Base-by-base conservation (phyloP, 2,329 filamentous ascomycete genomes). In the Fusarium sp. region DNA sequence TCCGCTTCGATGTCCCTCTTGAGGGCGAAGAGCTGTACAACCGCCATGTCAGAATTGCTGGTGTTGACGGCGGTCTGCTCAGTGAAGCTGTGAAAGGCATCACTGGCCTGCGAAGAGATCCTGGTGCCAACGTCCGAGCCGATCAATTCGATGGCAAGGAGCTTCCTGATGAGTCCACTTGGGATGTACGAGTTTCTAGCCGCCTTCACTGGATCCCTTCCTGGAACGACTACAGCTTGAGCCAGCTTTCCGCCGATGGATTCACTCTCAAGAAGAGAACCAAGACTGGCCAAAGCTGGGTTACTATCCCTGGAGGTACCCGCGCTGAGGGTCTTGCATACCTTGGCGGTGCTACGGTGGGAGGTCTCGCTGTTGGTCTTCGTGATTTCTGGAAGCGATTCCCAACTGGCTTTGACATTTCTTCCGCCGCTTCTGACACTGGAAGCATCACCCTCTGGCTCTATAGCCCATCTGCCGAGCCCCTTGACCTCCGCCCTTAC, bases 321-420 rank as follows among this genome's bases (percentile, higher is more conserved):
- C 81, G 86, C 3, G 82, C 88, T 1, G 84, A 83, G 1, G 88
- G 88, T 0, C 77, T 89, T 1, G 86, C 83, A 0, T 91, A 90
- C 65, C 82, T 90, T 1, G 88, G 88, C 3, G 84, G 85, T 11
- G 85, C 87, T 7, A 84, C 81, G 0, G 76, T 78, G 5, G 88
- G 88, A n/a, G 88, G 88, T 14, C 79, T 91, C 2, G 88, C 86
- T 2, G 74, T 90, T 7, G 87, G 86, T 1, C 80, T 88, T 46
- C 83, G 85, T 4, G 84, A 90, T 69, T 90, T 90, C 74, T 90
- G 88, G 88, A 87, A 90, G 78, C 82, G 86, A 17, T 89, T 88
- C 66, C 88, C 88, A 0, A 87, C 86, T 0, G 83, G 85, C 5
- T 76, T 90, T 6, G 88, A 90, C 45, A 82, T 90, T 13, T 77